A percentile compares a stretch with the other conserved stretches of the same genome.
Conservation (phyloP, 306 rosid species). For the Pyrus bretschneideri region DNA sequence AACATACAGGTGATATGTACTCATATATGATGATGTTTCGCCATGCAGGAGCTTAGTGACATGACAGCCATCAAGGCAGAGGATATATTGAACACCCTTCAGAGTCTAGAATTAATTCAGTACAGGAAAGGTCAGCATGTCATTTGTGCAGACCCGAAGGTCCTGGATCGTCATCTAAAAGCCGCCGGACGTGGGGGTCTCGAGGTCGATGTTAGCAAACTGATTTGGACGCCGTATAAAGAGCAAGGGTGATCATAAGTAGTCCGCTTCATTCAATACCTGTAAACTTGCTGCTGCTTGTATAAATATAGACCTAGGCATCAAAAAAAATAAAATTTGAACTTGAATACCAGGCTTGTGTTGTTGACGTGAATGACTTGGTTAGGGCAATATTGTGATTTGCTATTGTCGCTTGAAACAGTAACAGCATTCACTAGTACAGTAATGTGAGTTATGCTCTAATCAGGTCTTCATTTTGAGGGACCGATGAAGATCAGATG, state of each 20-base stretch:
- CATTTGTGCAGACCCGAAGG: constrained; percentile 95
- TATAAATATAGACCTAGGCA: constrained; percentile 16
- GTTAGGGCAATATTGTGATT: background rate
- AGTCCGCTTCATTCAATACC: background rate
- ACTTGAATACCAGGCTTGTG: background rate
- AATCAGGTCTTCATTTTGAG: too few species aligned
- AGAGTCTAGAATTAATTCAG: constrained; percentile 83
- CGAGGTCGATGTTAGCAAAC: constrained; percentile 84
- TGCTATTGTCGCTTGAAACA: background rate
- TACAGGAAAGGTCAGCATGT: constrained; percentile 99
- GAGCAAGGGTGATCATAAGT: constrained; percentile 49
- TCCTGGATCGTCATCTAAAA: constrained; percentile 94
- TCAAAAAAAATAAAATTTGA: background rate
- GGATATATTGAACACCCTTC: constrained; percentile 83
- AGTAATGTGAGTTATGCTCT: background rate
- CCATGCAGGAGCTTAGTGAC: constrained; percentile 88
- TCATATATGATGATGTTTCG: background rate
- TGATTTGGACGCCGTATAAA: constrained; percentile 97
- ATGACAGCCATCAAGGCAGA: constrained; percentile 99
- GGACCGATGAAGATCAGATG: too few species aligned
- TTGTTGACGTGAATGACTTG: background rate
- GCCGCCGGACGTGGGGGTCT: constrained; percentile 97
- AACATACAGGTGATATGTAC: background rate
- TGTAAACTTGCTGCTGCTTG: constrained; percentile 2
- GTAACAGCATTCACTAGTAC: background rate